Conservation (phyloP, 2,329 filamentous ascomycete species). For the Fusarium penzigii region DNA sequence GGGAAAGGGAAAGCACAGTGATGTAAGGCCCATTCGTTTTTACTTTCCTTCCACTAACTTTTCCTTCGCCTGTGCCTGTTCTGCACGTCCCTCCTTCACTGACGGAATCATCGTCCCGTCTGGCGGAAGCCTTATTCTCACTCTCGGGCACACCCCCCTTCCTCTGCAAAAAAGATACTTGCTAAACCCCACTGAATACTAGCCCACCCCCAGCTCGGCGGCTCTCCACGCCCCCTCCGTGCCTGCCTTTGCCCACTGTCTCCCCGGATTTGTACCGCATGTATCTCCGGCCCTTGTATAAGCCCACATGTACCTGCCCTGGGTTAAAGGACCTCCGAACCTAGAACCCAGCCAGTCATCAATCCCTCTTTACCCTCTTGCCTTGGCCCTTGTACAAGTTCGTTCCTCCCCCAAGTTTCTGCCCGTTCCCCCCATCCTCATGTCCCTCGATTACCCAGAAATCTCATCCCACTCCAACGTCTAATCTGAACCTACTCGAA, state of each 20-base stretch:
- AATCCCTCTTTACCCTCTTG: slow-evolving; percentile 18
- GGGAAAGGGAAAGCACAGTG: too few species aligned
- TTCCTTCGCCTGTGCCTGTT: too few species aligned
- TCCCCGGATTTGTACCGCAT: slow-evolving; percentile 25
- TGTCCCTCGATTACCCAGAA: not conserved
- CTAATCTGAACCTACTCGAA: slow-evolving; percentile 22
- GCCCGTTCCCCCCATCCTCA: slow-evolving; percentile 14
- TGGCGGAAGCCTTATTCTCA: slow-evolving; percentile 7
- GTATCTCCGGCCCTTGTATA: slow-evolving; percentile 22
- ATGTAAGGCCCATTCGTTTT: too few species aligned
- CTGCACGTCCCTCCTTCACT: not conserved
- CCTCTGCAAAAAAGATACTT: slow-evolving; percentile 1
- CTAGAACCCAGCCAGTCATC: slow-evolving; percentile 21
- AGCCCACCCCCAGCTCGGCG: slow-evolving; percentile 2
- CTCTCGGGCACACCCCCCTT: slow-evolving; percentile 5
- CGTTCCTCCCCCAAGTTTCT: slow-evolving; percentile 26
- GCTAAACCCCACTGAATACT: not conserved
- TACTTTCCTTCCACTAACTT: too few species aligned
- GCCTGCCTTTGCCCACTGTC: slow-evolving; percentile 15
- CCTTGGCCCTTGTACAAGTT: slow-evolving; percentile 22
- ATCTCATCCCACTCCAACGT: slow-evolving; percentile 22
- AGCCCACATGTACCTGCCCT: not conserved
- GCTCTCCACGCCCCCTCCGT: slow-evolving; percentile 18
- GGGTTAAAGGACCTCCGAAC: slow-evolving; percentile 17
- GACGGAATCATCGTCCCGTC: slow-evolving; percentile 16